Evolutionary conservation across 2,329 filamentous ascomycete species (phyloP).

Genomic region (Ophiosphaerella korrae): DNA sequence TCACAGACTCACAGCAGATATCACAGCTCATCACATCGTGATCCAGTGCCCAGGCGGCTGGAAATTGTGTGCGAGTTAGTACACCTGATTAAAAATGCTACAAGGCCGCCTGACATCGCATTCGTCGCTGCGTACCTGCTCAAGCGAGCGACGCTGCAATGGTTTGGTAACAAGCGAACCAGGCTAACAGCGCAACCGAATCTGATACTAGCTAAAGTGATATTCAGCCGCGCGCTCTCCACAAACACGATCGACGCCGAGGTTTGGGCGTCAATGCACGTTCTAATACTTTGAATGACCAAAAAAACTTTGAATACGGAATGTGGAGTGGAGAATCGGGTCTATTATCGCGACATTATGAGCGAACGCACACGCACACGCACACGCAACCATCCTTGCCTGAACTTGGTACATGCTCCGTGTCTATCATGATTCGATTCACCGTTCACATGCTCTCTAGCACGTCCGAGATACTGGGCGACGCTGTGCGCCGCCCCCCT

Average conservation of each 20-base stretch:
- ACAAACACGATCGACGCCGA: slow-evolving; percentile 11
- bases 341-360: slow-evolving; percentile 16
- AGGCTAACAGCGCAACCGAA: neutral
- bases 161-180: neutral
- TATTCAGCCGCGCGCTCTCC: neutral
- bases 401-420: slow-evolving; percentile 2
- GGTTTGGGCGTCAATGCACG: slow-evolving; percentile 12
- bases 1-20: no score
- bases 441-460: neutral
- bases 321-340: slow-evolving; percentile 9
- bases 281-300: slow-evolving; percentile 1
- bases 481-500: neutral
- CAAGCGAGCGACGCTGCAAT: neutral
- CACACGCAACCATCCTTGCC: neutral
- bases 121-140: slow-evolving; percentile 9
- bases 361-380: slow-evolving; percentile 1
- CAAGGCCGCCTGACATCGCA: neutral
- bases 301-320: neutral
- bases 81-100: no score
- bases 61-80: no score
- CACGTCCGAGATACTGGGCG: neutral
- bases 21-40: no score
- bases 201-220: neutral
- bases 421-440: slow-evolving; percentile 2
- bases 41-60: no score